phyloP scores from a whole-genome alignment of 441 rosid species.

The Jatropha multifida region DNA sequence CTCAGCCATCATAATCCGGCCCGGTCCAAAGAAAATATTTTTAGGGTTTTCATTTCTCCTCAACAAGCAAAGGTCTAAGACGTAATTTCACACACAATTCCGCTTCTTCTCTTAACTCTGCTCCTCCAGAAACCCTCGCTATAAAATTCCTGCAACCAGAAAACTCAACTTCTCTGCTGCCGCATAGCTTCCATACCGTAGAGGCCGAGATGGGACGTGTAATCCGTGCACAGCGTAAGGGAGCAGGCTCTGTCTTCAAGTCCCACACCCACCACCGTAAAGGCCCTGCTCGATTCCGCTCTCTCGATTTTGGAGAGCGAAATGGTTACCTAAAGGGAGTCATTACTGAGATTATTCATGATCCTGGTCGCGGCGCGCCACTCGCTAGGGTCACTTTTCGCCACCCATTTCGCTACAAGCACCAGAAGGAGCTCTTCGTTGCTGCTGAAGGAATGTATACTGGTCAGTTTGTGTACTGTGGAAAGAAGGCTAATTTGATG shows the following conservation, averaged over 20 bases:
- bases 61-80: no score
- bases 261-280: constrained; percentile 90
- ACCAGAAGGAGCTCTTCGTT: constrained; percentile 82
- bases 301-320: constrained; percentile 74
- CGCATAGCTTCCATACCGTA: background rate
- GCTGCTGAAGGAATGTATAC: constrained; percentile 81
- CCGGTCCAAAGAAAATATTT: no score
- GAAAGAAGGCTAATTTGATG: constrained; percentile 65
- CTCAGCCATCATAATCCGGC: no score
- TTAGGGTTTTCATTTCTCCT: no score
- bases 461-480: constrained; percentile 76
- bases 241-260: constrained; percentile 82
- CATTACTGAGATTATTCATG: constrained; percentile 66
- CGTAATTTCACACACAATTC: no score
- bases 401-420: constrained; percentile 71
- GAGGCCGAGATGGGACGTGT: constrained; percentile 66
- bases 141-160: no score
- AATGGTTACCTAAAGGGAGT: constrained; percentile 80
- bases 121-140: no score
- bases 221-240: constrained; percentile 84
- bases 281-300: constrained; percentile 74
- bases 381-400: constrained; percentile 66
- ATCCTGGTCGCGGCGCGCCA: constrained; percentile 83
- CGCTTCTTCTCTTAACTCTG: no score
- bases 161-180: no score